Conservation (phyloP, 495 filamentous ascomycete genomes). For the Penicillium robsamsonii region DNA sequence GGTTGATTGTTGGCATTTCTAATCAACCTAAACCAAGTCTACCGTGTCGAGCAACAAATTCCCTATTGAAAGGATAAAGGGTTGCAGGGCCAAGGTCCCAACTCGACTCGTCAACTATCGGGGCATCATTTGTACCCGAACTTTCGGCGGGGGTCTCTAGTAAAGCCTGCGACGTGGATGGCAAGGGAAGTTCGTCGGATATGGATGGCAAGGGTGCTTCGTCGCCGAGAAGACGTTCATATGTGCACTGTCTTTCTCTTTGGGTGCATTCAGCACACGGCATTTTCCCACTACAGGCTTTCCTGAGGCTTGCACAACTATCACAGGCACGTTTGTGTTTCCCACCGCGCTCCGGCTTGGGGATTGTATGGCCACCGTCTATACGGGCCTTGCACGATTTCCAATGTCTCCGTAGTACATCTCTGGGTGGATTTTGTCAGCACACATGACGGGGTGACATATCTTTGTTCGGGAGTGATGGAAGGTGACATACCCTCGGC, state of each 20-base stretch:
- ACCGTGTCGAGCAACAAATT: not conserved
- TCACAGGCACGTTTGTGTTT: constrained; percentile 40
- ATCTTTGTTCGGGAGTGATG: not conserved
- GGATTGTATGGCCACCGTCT: constrained; percentile 25
- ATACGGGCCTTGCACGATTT: constrained; percentile 33
- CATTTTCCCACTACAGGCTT: constrained; percentile 30
- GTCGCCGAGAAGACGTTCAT: constrained; percentile 23
- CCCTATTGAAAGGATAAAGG: not conserved
- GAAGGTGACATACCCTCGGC: constrained; percentile 30
- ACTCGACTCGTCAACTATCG: not conserved
- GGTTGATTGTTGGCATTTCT: not conserved
- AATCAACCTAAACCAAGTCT: not conserved
- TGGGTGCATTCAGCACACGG: constrained; percentile 33
- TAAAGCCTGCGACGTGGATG: not conserved
- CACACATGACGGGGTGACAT: not conserved
- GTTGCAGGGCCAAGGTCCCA: constrained; percentile 12
- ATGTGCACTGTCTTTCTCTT: constrained; percentile 30
- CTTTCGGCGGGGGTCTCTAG: not conserved
- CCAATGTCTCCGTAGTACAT: constrained; percentile 37
- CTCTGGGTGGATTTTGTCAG: constrained; percentile 17
- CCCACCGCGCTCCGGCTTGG: constrained; percentile 27
- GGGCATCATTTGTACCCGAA: too few species aligned
- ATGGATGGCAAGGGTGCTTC: not conserved
- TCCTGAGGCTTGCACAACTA: constrained; percentile 34
- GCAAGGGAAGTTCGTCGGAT: not conserved